Evolutionary conservation across 2,329 filamentous ascomycete species (phyloP).

Genomic region (Xylaria arbuscula): DNA sequence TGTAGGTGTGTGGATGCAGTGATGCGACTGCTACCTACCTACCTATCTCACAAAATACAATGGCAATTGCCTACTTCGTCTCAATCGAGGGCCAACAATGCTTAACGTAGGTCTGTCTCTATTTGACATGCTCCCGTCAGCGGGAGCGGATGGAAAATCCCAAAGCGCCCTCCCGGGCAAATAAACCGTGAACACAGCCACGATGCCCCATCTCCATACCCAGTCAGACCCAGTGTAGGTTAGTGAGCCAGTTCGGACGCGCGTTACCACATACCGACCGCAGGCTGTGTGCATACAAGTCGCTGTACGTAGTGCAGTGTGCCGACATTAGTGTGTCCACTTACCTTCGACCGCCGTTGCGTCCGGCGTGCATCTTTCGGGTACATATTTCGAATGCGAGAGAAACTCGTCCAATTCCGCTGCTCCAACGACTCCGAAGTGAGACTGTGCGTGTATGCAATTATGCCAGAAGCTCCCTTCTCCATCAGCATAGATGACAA

Average conservation of each 20-base stretch:
- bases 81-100: neutral
- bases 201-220: slow-evolving; percentile 27
- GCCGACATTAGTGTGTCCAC: slow-evolving; percentile 1
- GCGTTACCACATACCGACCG: slow-evolving; percentile 21
- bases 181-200: slow-evolving; percentile 28
- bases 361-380: neutral
- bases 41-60: too few species aligned
- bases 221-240: too few species aligned
- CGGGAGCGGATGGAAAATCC: slow-evolving; percentile 1
- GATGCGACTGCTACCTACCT: slow-evolving; percentile 6
- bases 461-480: neutral
- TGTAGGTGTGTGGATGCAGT: neutral
- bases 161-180: slow-evolving; percentile 10
- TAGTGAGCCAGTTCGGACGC: slow-evolving; percentile 12
- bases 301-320: neutral
- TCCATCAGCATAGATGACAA: neutral
- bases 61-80: neutral
- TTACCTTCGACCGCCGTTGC: neutral
- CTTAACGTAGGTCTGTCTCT: neutral
- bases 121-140: neutral
- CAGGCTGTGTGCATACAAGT: slow-evolving; percentile 13
- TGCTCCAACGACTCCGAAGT: slow-evolving; percentile 23
- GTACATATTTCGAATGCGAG: slow-evolving; percentile 7
- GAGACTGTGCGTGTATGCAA: slow-evolving; percentile 17
- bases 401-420: slow-evolving; percentile 2